Evolutionary conservation across 2,329 filamentous ascomycete genomes (phyloP).

Genomic region (Xylariaceae sp.): DNA sequence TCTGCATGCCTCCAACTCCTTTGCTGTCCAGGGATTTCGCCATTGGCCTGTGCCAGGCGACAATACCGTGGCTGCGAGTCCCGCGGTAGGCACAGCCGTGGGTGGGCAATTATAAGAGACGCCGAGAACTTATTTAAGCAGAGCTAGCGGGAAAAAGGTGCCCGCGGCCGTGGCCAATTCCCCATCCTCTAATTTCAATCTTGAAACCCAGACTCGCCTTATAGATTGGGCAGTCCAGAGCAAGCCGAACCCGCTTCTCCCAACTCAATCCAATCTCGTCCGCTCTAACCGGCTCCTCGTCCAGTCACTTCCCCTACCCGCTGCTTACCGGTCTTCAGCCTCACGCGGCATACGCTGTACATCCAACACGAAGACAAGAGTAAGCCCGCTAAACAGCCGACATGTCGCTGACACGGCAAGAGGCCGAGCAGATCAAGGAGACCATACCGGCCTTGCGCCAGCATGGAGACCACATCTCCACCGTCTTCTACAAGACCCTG

Average conservation of each 20-base stretch:
- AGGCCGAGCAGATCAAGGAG: conserved; percentile 62
- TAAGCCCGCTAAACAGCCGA: neutral
- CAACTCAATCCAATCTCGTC: neutral
- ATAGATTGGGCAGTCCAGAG: neutral
- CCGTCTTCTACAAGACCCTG: conserved; percentile 69
- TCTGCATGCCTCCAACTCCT: too few relatives aligned
- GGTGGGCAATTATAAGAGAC: neutral
- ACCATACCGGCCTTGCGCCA: conserved; percentile 66
- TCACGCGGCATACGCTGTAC: neutral
- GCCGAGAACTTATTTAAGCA: neutral
- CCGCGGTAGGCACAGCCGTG: too few relatives aligned
- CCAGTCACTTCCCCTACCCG: neutral
- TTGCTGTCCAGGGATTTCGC: too few relatives aligned
- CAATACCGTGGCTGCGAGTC: too few relatives aligned
- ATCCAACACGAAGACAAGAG: neutral
- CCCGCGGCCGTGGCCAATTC: neutral
- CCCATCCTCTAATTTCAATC: neutral
- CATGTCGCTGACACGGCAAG: conserved; percentile 44
- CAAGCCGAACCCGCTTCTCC: too few relatives aligned
- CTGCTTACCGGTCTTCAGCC: neutral
- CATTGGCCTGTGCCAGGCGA: too few relatives aligned
- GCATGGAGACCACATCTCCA: conserved; percentile 65
- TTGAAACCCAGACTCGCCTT: neutral
- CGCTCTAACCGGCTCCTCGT: neutral
- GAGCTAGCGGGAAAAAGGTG: neutral